A percentile compares a stretch with the other conserved stretches of the same genome.
phyloP scores from a whole-genome alignment of 495 filamentous ascomycete species.

The Chaetomium fimeti region DNA sequence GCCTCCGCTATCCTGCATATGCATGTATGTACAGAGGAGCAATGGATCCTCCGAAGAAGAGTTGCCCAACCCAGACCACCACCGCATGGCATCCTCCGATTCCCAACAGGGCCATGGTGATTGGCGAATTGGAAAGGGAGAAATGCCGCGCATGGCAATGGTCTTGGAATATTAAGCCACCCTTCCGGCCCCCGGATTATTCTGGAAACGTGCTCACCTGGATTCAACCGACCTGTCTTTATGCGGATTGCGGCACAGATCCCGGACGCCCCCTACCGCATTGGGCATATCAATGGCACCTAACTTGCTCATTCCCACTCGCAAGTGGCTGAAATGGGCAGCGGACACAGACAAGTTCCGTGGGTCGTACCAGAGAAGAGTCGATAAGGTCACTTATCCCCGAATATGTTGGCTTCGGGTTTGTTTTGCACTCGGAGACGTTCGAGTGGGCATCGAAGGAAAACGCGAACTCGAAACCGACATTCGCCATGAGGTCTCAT shows the following conservation, averaged over 20 bases:
- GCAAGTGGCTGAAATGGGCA: neutral
- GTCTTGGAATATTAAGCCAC: neutral
- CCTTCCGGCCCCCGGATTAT: neutral
- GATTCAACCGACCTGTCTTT: neutral
- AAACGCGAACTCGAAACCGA: neutral
- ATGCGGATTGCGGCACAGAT: neutral
- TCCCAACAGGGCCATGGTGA: neutral
- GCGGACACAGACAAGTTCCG: neutral
- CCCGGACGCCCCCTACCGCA: neutral
- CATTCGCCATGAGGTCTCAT: neutral
- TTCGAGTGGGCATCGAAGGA: neutral
- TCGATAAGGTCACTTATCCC: neutral
- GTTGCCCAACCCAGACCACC: neutral
- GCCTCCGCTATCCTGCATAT: neutral
- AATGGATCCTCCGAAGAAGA: no score
- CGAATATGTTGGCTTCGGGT: neutral
- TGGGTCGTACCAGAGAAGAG: neutral
- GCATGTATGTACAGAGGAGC: neutral
- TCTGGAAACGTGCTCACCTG: neutral
- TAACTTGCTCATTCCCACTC: slow-evolving; percentile 6
- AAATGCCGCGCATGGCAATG: neutral
- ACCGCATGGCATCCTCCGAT: neutral
- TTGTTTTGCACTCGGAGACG: neutral
- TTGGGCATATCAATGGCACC: neutral
- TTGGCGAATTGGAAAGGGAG: neutral